These are phyloP conservation scores for Besnoitia besnoiti DNA, from an alignment of 169 alveolate species.

Conservation along the genomic window DNA sequence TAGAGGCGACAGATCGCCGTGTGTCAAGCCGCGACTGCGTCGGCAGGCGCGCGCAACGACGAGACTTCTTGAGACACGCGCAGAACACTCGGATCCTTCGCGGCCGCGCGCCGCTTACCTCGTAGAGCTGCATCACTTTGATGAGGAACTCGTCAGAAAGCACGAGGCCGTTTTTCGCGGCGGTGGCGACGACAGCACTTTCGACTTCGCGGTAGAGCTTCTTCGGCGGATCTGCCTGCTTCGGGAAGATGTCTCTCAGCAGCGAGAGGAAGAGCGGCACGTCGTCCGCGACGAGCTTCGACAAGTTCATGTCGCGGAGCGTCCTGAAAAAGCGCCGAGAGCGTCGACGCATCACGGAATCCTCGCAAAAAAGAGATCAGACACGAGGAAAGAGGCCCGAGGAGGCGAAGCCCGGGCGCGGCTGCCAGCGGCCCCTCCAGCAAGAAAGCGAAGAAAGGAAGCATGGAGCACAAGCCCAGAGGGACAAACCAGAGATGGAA, in stretches of 20 bases:
- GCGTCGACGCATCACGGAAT: not conserved
- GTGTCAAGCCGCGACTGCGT: too few relatives aligned
- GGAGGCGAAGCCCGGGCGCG: not conserved
- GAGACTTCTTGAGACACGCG: too few relatives aligned
- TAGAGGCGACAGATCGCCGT: too few relatives aligned
- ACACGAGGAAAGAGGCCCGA: not conserved
- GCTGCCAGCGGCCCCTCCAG: not conserved
- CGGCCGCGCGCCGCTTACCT: constrained; percentile 47
- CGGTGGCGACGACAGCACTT: constrained; percentile 71
- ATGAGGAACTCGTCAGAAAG: constrained; percentile 80
- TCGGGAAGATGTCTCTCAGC: constrained; percentile 96
- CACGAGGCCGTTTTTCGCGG: constrained; percentile 66
- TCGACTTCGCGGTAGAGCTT: constrained; percentile 91
- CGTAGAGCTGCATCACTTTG: constrained; percentile 88
- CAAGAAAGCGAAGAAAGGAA: not conserved
- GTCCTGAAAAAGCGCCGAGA: constrained; percentile 81
- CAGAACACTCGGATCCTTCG: not conserved
- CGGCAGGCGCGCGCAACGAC: too few relatives aligned
- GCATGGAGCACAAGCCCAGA: not conserved
- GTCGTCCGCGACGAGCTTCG: constrained; percentile 96
- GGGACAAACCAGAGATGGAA: not conserved
- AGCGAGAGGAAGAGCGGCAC: constrained; percentile 93
- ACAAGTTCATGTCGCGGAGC: constrained; percentile 94
- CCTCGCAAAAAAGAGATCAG: not conserved
- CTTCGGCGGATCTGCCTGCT: constrained; percentile 91